These are phyloP conservation scores for Speleostelium caveatum DNA, from an alignment of 78 protist species.

Conservation along the genomic window DNA sequence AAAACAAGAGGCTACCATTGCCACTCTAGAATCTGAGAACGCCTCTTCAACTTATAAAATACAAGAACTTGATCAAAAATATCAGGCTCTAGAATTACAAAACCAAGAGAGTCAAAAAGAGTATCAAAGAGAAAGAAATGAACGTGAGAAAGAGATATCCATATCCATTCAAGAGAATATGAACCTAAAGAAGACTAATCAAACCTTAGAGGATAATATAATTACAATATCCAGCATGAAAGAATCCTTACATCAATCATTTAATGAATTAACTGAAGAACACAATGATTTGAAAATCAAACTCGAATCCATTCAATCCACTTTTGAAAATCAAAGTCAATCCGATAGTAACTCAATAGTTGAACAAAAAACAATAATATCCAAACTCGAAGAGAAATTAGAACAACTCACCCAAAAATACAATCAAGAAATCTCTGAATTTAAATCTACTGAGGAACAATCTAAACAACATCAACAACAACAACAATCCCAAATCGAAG, in stretches of 20 bases:
- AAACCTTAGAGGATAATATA: constrained; percentile 26
- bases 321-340: not conserved
- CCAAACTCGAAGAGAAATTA: not conserved
- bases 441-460: not conserved
- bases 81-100: not conserved
- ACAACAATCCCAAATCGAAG: not conserved
- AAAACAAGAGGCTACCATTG: no score
- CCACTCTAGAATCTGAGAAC: no score
- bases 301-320: not conserved
- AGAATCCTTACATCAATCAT: constrained; percentile 19
- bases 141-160: constrained; percentile 1
- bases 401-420: not conserved
- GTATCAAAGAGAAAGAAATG: not conserved
- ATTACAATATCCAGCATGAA: constrained; percentile 1
- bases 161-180: not conserved
- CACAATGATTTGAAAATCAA: not conserved
- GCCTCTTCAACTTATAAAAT: no score
- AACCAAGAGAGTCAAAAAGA: constrained; percentile 5
- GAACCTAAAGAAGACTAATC: not conserved
- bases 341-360: no score
- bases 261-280: constrained; percentile 15
- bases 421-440: not conserved
- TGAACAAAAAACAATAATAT: not conserved
- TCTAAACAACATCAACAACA: not conserved
- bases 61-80: not conserved